Base-by-base conservation (phyloP, 23 red algal species). In the Gracilaria vermiculophylla region DNA sequence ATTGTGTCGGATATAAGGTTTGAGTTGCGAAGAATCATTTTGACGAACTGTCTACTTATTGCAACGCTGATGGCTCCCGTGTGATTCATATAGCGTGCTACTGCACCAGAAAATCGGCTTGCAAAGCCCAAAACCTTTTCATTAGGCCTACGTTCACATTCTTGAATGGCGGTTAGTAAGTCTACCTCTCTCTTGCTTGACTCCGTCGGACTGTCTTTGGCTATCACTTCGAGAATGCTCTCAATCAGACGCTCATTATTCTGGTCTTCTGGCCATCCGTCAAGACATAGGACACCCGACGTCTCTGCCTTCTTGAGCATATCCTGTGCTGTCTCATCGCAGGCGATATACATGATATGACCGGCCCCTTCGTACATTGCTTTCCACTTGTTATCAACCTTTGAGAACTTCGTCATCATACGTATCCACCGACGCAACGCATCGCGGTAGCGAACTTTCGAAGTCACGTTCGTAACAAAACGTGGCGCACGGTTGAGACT, bases 1-100 rank as follows among this genome's bases (percentile, higher is more conserved):
- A 83, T 52, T n/a, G 58, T 83, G n/a, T 83, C 60, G 6, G 60
- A 40, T 8, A 61, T 50, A 25, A 83, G 35, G 3, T 70, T 47
- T 5, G 80, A 58, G 28, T 83, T 83, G 10, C 60, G 56, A 32
- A 83, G 16, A 35, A 83, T 58, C 28, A 69, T 10, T 8, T 49
- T 16, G 13, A 40, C 47, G 42, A 83, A 83, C 28, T 83, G 80
- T 28, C 80, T 66, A 17, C 37, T 52, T 50, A 24, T 23, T 27
- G 43, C 27, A 36, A 51, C 80, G 6, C 32, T 66, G 1, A 83
- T 19, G n/a, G 8, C 34, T 13, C 5, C 11, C 20, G 47, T 62
- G 0, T 78, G 0, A 0, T 2, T 56, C n/a, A 12, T 32, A 25
- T 78, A 54, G 2, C 20, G 21, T 78, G 43, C 75, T 14, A 78